phyloP scores from a whole-genome alignment of 2,329 filamentous ascomycete genomes.

The Magnaporthiopsis poae region DNA sequence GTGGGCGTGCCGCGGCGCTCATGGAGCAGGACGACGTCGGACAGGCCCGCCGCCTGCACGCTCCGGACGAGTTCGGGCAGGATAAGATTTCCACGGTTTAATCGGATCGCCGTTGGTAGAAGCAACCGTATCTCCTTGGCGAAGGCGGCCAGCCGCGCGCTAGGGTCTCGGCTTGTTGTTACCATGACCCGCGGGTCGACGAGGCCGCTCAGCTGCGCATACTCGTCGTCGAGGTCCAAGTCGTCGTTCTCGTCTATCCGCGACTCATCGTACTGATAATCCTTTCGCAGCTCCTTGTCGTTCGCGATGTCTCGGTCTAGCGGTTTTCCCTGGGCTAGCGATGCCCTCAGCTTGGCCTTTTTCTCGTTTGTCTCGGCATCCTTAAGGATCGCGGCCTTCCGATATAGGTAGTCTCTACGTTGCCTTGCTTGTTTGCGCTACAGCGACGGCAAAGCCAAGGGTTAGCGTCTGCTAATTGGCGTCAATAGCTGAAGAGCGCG shows the following conservation, averaged over 20 bases:
- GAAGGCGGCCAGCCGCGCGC: conserved; percentile 74
- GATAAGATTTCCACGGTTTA: conserved; percentile 87
- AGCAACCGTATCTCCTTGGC: conserved; percentile 71
- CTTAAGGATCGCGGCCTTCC: conserved; percentile 73
- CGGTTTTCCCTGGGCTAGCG: conserved; percentile 80
- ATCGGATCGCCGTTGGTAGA: conserved; percentile 71
- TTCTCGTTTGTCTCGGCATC: conserved; percentile 92
- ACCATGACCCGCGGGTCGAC: conserved; percentile 71
- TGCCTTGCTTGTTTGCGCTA: conserved; percentile 66
- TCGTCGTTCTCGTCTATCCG: conserved; percentile 58
- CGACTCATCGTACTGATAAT: conserved; percentile 91
- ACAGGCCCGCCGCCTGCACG: conserved; percentile 69
- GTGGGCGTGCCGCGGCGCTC: conserved; percentile 90
- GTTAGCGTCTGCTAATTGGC: conserved; percentile 17
- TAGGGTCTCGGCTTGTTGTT: conserved; percentile 82
- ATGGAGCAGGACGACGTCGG: conserved; percentile 77
- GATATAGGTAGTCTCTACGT: conserved; percentile 80
- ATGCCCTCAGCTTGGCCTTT: conserved; percentile 73
- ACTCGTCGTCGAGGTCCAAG: conserved; percentile 77
- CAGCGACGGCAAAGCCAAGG: background rate
- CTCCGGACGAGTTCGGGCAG: conserved; percentile 75
- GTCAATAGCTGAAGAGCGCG: conserved; percentile 15
- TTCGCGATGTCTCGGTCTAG: conserved; percentile 74
- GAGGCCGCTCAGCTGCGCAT: conserved; percentile 79
- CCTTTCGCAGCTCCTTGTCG: conserved; percentile 71